A percentile compares a stretch with the other conserved stretches of the same genome.
phyloP scores from a whole-genome alignment of 495 filamentous ascomycete species.

The Pyrenula aspistea region DNA sequence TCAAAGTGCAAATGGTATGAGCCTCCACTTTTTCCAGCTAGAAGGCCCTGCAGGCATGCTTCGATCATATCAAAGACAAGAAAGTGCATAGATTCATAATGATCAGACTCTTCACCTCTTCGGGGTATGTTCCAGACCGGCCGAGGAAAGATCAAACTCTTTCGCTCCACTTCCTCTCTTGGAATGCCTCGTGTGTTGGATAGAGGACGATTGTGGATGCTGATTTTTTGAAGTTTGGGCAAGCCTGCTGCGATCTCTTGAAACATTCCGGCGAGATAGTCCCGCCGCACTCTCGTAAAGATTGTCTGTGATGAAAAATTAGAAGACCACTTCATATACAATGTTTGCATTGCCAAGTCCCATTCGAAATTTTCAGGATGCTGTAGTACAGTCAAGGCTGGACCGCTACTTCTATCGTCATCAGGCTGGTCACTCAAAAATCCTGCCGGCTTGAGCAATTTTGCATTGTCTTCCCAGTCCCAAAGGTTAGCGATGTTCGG shows the following conservation, averaged over 20 bases:
- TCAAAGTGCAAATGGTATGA: background rate
- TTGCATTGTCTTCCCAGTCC: background rate
- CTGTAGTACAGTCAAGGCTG: too few species aligned
- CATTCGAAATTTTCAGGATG: too few species aligned
- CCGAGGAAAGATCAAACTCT: background rate
- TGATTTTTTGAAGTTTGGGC: background rate
- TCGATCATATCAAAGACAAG: background rate
- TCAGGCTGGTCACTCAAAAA: background rate
- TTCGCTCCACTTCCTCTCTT: background rate
- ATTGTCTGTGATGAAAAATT: background rate
- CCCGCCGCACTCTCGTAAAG: background rate
- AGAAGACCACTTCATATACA: background rate
- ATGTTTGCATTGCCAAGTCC: too few species aligned
- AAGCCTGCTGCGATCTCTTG: background rate
- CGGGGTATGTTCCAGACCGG: background rate
- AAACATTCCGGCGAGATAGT: background rate
- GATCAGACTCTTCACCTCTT: too few species aligned
- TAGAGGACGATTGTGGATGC: background rate
- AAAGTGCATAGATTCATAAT: background rate
- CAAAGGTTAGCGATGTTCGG: background rate
- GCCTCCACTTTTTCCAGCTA: background rate
- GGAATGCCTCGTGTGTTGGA: background rate
- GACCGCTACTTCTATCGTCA: background rate
- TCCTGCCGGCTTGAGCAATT: background rate
- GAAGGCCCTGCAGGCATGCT: background rate